These are phyloP conservation scores for Cytospora piceicola DNA, from an alignment of 2,329 filamentous ascomycete species.

Conservation along the genomic window DNA sequence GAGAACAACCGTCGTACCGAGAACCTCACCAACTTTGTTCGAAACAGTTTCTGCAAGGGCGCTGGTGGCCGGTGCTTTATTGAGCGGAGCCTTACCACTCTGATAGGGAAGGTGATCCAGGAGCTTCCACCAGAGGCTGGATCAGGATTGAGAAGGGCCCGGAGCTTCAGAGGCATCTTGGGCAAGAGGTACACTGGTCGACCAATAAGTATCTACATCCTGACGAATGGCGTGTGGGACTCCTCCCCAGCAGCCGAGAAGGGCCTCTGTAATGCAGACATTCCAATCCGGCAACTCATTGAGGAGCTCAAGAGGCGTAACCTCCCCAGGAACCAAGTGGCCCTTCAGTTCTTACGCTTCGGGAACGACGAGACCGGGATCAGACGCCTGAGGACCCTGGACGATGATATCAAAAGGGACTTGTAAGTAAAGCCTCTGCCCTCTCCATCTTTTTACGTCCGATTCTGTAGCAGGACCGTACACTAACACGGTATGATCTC, in stretches of 20 bases:
- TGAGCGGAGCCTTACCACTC: not conserved
- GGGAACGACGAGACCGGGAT: conserved; percentile 1
- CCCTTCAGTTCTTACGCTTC: conserved; percentile 13
- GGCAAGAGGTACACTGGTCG: not conserved
- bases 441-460: too few species aligned
- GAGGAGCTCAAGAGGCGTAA: not conserved
- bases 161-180: not conserved
- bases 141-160: not conserved
- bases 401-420: not conserved
- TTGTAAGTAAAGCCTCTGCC: not conserved
- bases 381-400: conserved; percentile 3
- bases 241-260: not conserved
- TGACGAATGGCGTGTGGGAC: conserved; percentile 15
- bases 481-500: not conserved
- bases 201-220: conserved; percentile 13
- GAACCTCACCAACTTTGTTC: not conserved
- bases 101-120: not conserved
- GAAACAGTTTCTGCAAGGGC: conserved; percentile 3
- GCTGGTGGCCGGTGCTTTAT: not conserved
- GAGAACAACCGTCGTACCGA: not conserved
- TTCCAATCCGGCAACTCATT: not conserved
- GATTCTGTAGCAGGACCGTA: not conserved
- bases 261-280: conserved; percentile 2
- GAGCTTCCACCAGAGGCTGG: not conserved
- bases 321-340: conserved; percentile 9